phyloP scores from a whole-genome alignment of 179 eudicot species.

The Beta corolliflora region DNA sequence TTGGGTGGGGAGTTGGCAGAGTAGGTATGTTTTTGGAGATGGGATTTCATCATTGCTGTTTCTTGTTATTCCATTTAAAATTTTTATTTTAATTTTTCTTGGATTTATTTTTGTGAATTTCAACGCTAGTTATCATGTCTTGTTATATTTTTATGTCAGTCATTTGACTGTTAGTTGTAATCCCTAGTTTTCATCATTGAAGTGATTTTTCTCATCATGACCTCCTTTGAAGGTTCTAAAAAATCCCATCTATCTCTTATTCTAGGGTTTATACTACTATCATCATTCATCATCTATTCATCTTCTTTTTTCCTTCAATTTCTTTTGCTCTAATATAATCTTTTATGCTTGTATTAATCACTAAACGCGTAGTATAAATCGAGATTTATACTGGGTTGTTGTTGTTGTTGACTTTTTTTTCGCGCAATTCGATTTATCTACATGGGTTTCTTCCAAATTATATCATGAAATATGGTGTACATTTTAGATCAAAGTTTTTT shows the following conservation, averaged over 20 bases:
- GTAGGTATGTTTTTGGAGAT: not conserved
- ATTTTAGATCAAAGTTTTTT: not conserved
- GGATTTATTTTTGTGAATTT: slow-evolving; percentile 25
- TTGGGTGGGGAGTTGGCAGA: slow-evolving; percentile 10
- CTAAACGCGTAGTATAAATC: not conserved
- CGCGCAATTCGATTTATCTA: not conserved
- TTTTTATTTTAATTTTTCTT: not conserved
- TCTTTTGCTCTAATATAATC: not conserved
- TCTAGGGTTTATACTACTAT: slow-evolving; percentile 29
- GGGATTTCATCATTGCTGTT: slow-evolving; percentile 27
- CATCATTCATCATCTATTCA: not conserved
- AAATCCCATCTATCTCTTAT: not conserved
- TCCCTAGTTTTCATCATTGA: slow-evolving; percentile 45
- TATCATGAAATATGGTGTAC: not conserved
- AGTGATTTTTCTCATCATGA: slow-evolving; percentile 34
- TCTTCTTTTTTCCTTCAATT: not conserved
- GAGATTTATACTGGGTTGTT: not conserved
- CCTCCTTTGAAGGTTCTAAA: slow-evolving; percentile 14
- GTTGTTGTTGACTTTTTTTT: not conserved
- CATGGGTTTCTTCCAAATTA: not conserved
- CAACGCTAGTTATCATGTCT: slow-evolving; percentile 39
- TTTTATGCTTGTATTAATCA: too few species aligned
- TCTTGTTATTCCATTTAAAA: not conserved
- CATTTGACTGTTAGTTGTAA: slow-evolving; percentile 26
- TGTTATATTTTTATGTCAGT: slow-evolving; percentile 27